phyloP scores from a whole-genome alignment of 441 rosid genomes.

The Adansonia rubrostipa region DNA sequence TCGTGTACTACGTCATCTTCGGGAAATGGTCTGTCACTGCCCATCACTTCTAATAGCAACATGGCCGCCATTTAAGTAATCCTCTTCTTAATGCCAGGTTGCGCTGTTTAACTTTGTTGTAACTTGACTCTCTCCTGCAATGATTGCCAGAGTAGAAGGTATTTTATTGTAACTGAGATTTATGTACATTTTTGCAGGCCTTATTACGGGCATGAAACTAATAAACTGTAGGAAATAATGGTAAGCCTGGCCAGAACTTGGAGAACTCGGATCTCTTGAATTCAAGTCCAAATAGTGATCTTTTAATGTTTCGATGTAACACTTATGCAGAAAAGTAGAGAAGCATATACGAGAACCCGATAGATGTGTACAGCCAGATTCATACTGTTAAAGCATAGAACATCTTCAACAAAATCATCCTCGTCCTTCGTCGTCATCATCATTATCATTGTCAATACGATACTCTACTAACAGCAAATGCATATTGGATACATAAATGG shows the following conservation, averaged over 20 bases:
- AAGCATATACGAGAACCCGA: slow-evolving; percentile 46
- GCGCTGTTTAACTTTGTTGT: slow-evolving; percentile 20
- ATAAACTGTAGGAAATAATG: slow-evolving; percentile 46
- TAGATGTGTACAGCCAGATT: slow-evolving; percentile 59
- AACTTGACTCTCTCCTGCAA: not conserved
- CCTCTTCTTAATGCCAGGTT: slow-evolving; percentile 42
- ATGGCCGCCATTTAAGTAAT: slow-evolving; percentile 9
- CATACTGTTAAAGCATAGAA: slow-evolving; percentile 27
- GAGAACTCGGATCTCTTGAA: not conserved
- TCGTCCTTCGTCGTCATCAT: too few species aligned
- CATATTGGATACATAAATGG: too few species aligned
- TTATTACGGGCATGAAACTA: slow-evolving; percentile 31
- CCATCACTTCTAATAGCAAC: slow-evolving; percentile 29
- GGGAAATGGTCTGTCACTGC: slow-evolving; percentile 33
- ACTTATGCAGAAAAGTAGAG: slow-evolving; percentile 47
- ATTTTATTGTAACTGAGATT: not conserved
- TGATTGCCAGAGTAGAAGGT: not conserved
- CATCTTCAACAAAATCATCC: too few species aligned
- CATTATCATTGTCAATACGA: too few species aligned
- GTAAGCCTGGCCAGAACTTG: slow-evolving; percentile 29
- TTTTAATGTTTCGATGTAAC: not conserved
- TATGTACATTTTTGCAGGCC: slow-evolving; percentile 32
- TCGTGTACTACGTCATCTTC: slow-evolving; percentile 27
- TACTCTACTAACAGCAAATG: too few species aligned
- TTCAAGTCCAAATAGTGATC: not conserved